These are phyloP conservation scores for Rhizopogon salebrosus DNA, from an alignment of 768 basidiomycete species.

Conservation along the genomic window DNA sequence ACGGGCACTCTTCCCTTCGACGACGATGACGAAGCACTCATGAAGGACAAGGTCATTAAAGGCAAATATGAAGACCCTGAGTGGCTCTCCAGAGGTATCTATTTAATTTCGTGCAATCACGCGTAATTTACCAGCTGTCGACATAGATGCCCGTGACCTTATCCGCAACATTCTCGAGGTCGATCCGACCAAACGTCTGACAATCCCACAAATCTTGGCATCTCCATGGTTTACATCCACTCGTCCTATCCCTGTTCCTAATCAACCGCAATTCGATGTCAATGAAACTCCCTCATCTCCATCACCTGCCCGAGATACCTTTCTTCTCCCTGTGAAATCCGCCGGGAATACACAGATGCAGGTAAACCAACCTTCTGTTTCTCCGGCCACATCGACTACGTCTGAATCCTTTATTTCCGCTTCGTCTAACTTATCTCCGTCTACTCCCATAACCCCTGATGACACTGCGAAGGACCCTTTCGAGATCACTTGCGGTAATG, in stretches of 20 bases:
- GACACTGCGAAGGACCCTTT: slow-evolving; percentile 41
- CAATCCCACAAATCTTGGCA: slow-evolving; percentile 78
- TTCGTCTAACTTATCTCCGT: slow-evolving; percentile 43
- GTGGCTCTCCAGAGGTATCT: slow-evolving; percentile 82
- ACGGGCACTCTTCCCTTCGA: slow-evolving; percentile 90
- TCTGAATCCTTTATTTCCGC: slow-evolving; percentile 46
- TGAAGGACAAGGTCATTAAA: slow-evolving; percentile 79
- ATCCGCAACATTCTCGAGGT: slow-evolving; percentile 72
- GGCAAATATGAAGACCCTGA: slow-evolving; percentile 89
- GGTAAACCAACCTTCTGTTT: slow-evolving; percentile 31
- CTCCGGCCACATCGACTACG: slow-evolving; percentile 39
- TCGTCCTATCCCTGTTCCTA: slow-evolving; percentile 1
- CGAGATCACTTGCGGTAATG: slow-evolving; percentile 30
- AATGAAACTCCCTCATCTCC: slow-evolving; percentile 24
- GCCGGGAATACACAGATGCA: slow-evolving; percentile 6
- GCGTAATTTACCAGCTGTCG: slow-evolving; percentile 23
- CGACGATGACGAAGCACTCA: slow-evolving; percentile 79
- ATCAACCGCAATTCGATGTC: slow-evolving; percentile 8
- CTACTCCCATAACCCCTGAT: slow-evolving; percentile 56
- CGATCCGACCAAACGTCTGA: slow-evolving; percentile 69
- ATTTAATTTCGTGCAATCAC: not conserved
- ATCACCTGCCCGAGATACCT: slow-evolving; percentile 26
- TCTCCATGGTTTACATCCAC: slow-evolving; percentile 79
- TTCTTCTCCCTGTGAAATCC: slow-evolving; percentile 21
- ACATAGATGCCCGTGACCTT: slow-evolving; percentile 71